A percentile compares a stretch with the other conserved stretches of the same genome.
Evolutionary conservation across 139 green algal genomes (phyloP).

Genomic region (Chlamydomonas sphaeroides): DNA sequence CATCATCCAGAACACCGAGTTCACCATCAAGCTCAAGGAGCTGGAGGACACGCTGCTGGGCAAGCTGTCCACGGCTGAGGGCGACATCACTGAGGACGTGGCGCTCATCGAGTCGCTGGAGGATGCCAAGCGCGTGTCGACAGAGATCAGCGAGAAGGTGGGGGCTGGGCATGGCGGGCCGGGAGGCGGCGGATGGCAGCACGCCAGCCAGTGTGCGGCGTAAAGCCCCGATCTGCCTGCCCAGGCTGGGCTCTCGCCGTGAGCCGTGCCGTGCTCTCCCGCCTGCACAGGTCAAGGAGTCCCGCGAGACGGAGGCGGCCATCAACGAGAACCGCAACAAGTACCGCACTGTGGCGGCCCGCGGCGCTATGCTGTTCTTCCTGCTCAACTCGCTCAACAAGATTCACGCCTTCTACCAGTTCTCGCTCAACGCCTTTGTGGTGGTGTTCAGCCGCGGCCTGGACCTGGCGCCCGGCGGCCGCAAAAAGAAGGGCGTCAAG

Average conservation of each 20-base stretch:
- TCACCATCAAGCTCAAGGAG: conserved; percentile 92
- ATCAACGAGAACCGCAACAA: conserved; percentile 88
- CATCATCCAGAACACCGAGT: conserved; percentile 91
- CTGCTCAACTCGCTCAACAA: conserved; percentile 90
- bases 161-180: too few relatives aligned
- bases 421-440: conserved; percentile 85
- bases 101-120: conserved; percentile 90
- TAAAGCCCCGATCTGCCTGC: too few relatives aligned
- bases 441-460: conserved; percentile 80
- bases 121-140: conserved; percentile 83
- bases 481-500: conserved; percentile 59
- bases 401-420: conserved; percentile 91
- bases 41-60: conserved; percentile 84
- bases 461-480: conserved; percentile 77
- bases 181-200: too few relatives aligned
- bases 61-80: conserved; percentile 88
- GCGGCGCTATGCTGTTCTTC: conserved; percentile 88
- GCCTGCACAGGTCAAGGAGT: conserved; percentile 60
- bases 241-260: too few relatives aligned
- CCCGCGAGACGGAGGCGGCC: conserved; percentile 74
- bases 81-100: conserved; percentile 92
- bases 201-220: too few relatives aligned
- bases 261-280: too few relatives aligned
- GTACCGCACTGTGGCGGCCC: conserved; percentile 76
- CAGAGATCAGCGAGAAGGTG: conserved; percentile 84